Evolutionary conservation across 2,329 filamentous ascomycete species (phyloP).

Genomic region (Ophioceras dolichostomum): DNA sequence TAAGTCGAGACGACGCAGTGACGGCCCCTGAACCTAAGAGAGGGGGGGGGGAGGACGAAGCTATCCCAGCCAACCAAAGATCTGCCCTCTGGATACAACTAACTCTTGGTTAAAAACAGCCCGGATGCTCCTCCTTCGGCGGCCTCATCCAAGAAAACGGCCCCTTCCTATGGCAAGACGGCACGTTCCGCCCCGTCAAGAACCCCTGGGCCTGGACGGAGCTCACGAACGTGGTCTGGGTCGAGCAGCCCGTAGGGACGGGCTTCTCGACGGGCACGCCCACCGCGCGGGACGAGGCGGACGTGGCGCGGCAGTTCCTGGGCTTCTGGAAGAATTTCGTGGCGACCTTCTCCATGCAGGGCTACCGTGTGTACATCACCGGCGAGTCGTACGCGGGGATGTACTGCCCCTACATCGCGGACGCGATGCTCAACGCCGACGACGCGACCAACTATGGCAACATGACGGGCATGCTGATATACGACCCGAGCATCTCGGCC

Average conservation of each 20-base stretch:
- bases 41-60: no score
- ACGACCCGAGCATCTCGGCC: constrained; percentile 44
- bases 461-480: constrained; percentile 53
- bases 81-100: neutral
- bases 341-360: constrained; percentile 50
- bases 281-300: constrained; percentile 49
- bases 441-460: constrained; percentile 54
- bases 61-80: neutral
- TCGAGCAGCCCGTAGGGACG: constrained; percentile 51
- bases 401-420: constrained; percentile 56
- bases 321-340: constrained; percentile 68
- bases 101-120: constrained; percentile 14
- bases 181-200: constrained; percentile 47
- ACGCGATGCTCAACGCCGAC: constrained; percentile 54
- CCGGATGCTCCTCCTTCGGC: constrained; percentile 44
- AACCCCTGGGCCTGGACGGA: constrained; percentile 62
- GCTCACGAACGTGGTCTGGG: constrained; percentile 63
- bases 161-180: constrained; percentile 54
- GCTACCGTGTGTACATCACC: constrained; percentile 55
- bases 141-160: constrained; percentile 65
- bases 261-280: constrained; percentile 54
- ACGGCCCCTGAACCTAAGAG: neutral
- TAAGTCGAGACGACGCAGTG: constrained; percentile 10
- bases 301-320: constrained; percentile 56
- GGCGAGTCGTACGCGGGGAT: constrained; percentile 54